Evolutionary conservation across 2,329 filamentous ascomycete species (phyloP).

Genomic region (Rhytidhysteron rufulum): DNA sequence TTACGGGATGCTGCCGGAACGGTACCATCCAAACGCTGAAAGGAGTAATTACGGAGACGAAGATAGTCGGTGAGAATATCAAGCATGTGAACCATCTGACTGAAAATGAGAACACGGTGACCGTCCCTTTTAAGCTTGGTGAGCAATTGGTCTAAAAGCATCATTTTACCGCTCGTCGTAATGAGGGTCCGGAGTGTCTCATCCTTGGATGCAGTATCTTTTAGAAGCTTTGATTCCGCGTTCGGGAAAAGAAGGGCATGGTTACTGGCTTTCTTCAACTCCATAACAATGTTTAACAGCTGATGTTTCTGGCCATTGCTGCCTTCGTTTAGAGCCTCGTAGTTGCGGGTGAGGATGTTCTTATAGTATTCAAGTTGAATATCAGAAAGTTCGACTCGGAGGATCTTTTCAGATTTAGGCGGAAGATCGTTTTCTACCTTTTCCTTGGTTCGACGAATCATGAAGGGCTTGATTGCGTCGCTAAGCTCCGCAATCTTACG

Average conservation of each 20-base stretch:
- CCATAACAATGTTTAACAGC: slow-evolving; percentile 98
- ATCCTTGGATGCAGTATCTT: slow-evolving; percentile 75
- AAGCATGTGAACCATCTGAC: slow-evolving; percentile 99
- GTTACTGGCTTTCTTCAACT: slow-evolving; percentile 98
- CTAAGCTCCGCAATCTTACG: slow-evolving; percentile 84
- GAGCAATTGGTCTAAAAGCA: slow-evolving; percentile 92
- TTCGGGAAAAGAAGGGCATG: slow-evolving; percentile 97
- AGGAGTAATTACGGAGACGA: slow-evolving; percentile 87
- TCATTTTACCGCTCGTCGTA: slow-evolving; percentile 98
- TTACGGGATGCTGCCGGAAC: slow-evolving; percentile 84
- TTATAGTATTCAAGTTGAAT: slow-evolving; percentile 98
- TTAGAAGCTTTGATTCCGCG: slow-evolving; percentile 83
- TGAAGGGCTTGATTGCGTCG: slow-evolving; percentile 83
- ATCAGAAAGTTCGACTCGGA: slow-evolving; percentile 93
- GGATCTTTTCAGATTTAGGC: slow-evolving; percentile 97
- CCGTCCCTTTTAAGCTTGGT: slow-evolving; percentile 90
- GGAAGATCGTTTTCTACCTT: slow-evolving; percentile 96
- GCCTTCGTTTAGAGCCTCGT: slow-evolving; percentile 87
- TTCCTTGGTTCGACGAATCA: slow-evolving; percentile 92
- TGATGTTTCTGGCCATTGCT: slow-evolving; percentile 91
- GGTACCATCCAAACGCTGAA: slow-evolving; percentile 91
- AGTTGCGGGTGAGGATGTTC: slow-evolving; percentile 96
- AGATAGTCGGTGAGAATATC: slow-evolving; percentile 95
- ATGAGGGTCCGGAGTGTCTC: slow-evolving; percentile 91
- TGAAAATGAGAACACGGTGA: slow-evolving; percentile 96